Conservation (phyloP, 257 asterid species). For the Solanum gracilifrons region DNA sequence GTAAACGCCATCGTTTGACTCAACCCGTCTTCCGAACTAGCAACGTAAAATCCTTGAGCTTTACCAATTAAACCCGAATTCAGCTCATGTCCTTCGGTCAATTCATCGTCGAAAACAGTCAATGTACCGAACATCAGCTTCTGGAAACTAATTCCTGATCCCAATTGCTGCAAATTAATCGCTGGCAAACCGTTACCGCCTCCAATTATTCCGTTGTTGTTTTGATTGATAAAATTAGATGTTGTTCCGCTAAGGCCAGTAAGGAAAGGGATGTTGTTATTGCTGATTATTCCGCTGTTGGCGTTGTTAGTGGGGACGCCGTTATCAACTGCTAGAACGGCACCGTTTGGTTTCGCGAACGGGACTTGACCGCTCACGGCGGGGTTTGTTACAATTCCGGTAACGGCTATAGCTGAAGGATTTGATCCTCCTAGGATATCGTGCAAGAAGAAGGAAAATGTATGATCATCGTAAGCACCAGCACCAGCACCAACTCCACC, state of each 20-base stretch:
- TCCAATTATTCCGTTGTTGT: slow-evolving; percentile 27
- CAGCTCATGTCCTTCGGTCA: slow-evolving; percentile 67
- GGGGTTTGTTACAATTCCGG: slow-evolving; percentile 74
- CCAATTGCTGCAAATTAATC: slow-evolving; percentile 48
- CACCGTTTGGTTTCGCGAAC: slow-evolving; percentile 82
- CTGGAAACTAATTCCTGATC: slow-evolving; percentile 58
- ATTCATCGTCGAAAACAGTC: slow-evolving; percentile 72
- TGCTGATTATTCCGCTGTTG: slow-evolving; percentile 50
- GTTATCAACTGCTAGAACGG: slow-evolving; percentile 55
- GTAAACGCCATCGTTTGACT: slow-evolving; percentile 84
- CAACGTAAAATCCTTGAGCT: slow-evolving; percentile 80
- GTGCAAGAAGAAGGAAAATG: slow-evolving; percentile 76
- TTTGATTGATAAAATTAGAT: slow-evolving; percentile 20
- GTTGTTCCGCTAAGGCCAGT: slow-evolving; percentile 77
- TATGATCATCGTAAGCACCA: slow-evolving; percentile 22
- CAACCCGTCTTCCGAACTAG: slow-evolving; percentile 70
- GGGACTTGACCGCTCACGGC: slow-evolving; percentile 78
- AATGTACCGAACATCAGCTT: slow-evolving; percentile 87
- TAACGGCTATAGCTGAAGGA: slow-evolving; percentile 83
- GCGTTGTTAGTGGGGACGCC: slow-evolving; percentile 58
- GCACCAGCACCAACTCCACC: background rate
- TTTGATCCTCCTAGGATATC: slow-evolving; percentile 81
- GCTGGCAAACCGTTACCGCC: slow-evolving; percentile 69
- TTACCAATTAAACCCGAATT: slow-evolving; percentile 70
- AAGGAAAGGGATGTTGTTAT: slow-evolving; percentile 84